phyloP scores from a whole-genome alignment of 352 stramenopile species.

The Pythium dissotocum region DNA sequence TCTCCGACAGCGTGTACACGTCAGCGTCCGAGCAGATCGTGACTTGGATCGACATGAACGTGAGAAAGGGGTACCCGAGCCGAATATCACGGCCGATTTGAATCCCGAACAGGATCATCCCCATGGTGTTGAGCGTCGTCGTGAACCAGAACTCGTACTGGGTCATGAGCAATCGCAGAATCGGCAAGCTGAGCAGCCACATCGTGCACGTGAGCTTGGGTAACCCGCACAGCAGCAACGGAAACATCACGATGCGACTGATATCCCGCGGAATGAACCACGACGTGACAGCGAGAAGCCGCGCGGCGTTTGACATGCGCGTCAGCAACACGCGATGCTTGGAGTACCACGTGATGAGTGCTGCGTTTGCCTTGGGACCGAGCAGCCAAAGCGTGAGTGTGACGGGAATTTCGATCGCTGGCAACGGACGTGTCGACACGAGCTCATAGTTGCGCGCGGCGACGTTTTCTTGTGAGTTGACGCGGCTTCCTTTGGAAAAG shows the following conservation, averaged over 20 bases:
- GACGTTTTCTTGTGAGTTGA: not conserved
- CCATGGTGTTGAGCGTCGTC: conserved; percentile 17
- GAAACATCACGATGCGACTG: conserved; percentile 8
- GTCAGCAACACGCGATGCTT: conserved; percentile 5
- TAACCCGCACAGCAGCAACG: conserved; percentile 2
- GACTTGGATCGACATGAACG: conserved; percentile 24
- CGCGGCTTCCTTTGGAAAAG: not conserved
- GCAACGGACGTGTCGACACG: conserved; percentile 12
- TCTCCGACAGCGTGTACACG: conserved; percentile 19
- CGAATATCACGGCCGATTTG: conserved; percentile 18
- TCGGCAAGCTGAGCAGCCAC: conserved; percentile 13
- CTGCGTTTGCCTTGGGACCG: conserved; percentile 5
- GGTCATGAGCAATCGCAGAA: conserved; percentile 16
- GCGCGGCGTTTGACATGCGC: conserved; percentile 8
- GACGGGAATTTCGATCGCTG: conserved; percentile 15
- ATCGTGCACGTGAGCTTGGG: conserved; percentile 16
- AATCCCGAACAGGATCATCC: conserved; percentile 19
- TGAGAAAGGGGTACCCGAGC: conserved; percentile 11
- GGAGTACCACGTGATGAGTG: conserved; percentile 9
- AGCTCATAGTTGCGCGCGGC: conserved; percentile 17
- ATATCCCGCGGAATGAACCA: conserved; percentile 15
- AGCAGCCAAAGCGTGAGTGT: conserved; percentile 12
- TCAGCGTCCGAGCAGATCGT: conserved; percentile 23
- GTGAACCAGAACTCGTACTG: conserved; percentile 32
- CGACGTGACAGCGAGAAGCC: conserved; percentile 16